These are phyloP conservation scores for Odonthalia washingtoniensis DNA, from an alignment of 31 red algal species.

Conservation along the genomic window DNA sequence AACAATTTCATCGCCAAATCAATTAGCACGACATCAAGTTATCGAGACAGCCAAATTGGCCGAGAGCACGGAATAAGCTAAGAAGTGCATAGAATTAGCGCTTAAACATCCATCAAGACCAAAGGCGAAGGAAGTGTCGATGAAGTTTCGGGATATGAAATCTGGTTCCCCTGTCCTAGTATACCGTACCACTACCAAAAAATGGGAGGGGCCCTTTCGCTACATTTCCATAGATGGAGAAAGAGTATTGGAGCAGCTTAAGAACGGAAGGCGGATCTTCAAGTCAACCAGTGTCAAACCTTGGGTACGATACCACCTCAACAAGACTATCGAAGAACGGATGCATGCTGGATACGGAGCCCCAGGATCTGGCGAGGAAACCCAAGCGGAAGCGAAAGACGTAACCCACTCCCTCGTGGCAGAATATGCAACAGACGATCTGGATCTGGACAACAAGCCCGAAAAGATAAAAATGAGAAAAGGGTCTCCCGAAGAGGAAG, in stretches of 20 bases:
- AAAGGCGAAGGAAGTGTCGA: not conserved
- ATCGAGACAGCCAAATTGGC: not conserved
- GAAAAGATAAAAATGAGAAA: no score
- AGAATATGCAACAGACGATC: no score
- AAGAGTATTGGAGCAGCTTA: not conserved
- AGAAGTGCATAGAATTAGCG: not conserved
- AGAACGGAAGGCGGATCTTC: not conserved
- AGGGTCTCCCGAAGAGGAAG: no score
- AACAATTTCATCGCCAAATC: conserved; percentile 10
- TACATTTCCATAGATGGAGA: conserved; percentile 15
- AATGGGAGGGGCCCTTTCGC: conserved; percentile 6
- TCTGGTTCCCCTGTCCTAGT: not conserved
- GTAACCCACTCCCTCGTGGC: no score
- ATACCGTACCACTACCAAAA: not conserved
- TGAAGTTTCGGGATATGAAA: not conserved
- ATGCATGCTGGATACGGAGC: no score
- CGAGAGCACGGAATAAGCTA: conserved; percentile 4
- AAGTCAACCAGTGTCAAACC: conserved; percentile 24
- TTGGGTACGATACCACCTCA: no score
- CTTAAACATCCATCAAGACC: not conserved
- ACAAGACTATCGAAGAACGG: no score
- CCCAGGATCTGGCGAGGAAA: no score
- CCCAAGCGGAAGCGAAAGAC: no score
- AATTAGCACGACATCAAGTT: not conserved
- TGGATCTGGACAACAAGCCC: no score